phyloP scores from a whole-genome alignment of 805 yeast species.

The Myxozyma mucilagina region DNA sequence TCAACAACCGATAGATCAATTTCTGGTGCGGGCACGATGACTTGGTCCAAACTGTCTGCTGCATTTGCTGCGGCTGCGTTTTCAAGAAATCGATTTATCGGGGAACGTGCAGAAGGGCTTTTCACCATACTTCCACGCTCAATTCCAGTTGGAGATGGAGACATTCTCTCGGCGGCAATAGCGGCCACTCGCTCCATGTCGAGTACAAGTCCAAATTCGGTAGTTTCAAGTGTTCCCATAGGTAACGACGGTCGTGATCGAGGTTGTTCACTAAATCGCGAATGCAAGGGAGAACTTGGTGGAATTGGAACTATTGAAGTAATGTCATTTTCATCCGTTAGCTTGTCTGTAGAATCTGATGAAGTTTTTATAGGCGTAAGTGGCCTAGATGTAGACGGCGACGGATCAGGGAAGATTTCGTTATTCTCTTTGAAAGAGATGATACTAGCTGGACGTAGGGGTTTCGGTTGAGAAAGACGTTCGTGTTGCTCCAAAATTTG shows the following conservation, averaged over 20 bases:
- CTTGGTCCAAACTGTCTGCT: background rate
- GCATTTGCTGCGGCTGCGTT: conserved; percentile 8
- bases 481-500: background rate
- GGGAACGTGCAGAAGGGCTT: background rate
- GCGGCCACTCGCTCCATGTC: conserved; percentile 18
- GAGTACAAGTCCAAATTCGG: conserved; percentile 13
- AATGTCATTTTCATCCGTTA: background rate
- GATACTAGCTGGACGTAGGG: conserved; percentile 11
- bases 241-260: conserved; percentile 7
- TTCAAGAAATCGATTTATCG: background rate
- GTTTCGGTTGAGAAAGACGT: conserved; percentile 4
- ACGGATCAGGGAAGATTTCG: background rate
- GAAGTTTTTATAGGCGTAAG: background rate
- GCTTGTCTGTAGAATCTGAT: background rate
- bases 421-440: background rate
- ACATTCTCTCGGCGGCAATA: background rate
- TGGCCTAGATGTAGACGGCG: background rate
- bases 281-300: background rate
- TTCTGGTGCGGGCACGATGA: background rate
- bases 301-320: background rate
- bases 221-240: conserved; percentile 26
- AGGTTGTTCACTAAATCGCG: conserved; percentile 5
- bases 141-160: conserved; percentile 4
- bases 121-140: background rate
- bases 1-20: conserved; percentile 8